These are phyloP conservation scores for Closterium sp. DNA, from an alignment of 139 green algal species.

Conservation along the genomic window DNA sequence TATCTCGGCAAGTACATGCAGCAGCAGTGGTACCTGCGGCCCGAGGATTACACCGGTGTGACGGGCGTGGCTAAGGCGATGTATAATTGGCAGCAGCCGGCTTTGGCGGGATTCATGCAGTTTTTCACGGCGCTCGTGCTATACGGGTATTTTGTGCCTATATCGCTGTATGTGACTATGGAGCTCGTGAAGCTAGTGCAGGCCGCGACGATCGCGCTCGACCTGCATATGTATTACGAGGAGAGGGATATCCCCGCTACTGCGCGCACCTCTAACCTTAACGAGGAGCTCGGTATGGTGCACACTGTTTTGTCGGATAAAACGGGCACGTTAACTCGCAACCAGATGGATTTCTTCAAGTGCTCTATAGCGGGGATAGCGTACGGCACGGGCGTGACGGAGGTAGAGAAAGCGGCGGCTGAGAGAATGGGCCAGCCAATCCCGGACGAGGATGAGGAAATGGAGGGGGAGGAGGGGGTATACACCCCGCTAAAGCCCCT, in stretches of 20 bases:
- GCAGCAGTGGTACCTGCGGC: constrained; percentile 26
- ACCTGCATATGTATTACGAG: constrained; percentile 56
- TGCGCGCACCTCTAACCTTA: constrained; percentile 86
- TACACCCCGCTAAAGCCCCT: not conserved
- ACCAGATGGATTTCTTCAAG: constrained; percentile 88
- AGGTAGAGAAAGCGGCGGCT: constrained; percentile 68
- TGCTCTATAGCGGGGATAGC: constrained; percentile 76
- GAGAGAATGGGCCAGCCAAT: constrained; percentile 47
- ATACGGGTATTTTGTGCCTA: constrained; percentile 92
- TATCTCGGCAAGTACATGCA: not conserved
- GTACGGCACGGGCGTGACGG: constrained; percentile 83
- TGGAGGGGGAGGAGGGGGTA: not conserved
- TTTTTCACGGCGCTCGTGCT: constrained; percentile 83
- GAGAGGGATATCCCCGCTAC: constrained; percentile 71
- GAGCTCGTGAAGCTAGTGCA: constrained; percentile 81
- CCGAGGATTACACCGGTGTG: not conserved
- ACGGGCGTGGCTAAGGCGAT: not conserved
- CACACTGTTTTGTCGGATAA: constrained; percentile 95
- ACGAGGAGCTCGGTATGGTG: constrained; percentile 95
- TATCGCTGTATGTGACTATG: constrained; percentile 96
- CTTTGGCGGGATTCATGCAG: not conserved
- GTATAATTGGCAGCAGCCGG: not conserved
- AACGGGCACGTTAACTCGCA: constrained; percentile 77
- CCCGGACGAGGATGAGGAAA: constrained; percentile 29
- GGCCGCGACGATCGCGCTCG: constrained; percentile 57